These are phyloP conservation scores for Ceratocystis colombiana DNA, from an alignment of 2,329 filamentous ascomycete genomes.

Conservation along the genomic window DNA sequence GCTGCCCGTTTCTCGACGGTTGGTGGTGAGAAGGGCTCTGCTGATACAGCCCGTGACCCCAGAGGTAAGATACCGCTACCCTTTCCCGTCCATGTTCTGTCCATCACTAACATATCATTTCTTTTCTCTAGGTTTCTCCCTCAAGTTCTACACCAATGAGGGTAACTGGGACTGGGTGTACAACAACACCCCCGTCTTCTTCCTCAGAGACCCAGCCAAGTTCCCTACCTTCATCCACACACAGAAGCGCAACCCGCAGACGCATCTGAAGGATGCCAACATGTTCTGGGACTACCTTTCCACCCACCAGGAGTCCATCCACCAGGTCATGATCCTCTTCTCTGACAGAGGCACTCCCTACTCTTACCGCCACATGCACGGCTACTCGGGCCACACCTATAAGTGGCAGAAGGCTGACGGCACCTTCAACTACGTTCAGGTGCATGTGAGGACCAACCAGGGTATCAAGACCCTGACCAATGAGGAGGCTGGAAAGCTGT, in stretches of 20 bases:
- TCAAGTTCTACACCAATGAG: slow-evolving; percentile 62
- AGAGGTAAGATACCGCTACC: slow-evolving; percentile 38
- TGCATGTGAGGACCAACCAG: slow-evolving; percentile 54
- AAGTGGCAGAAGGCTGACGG: slow-evolving; percentile 58
- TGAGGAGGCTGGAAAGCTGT: slow-evolving; percentile 45
- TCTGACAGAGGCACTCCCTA: slow-evolving; percentile 56
- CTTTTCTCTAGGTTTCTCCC: slow-evolving; percentile 44
- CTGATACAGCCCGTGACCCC: slow-evolving; percentile 62
- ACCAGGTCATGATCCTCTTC: slow-evolving; percentile 57
- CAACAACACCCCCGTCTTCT: slow-evolving; percentile 71
- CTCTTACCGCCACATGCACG: slow-evolving; percentile 57
- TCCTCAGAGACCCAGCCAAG: slow-evolving; percentile 62
- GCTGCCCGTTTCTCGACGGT: slow-evolving; percentile 65
- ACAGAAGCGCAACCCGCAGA: slow-evolving; percentile 65
- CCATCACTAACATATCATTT: background rate
- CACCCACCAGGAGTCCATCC: slow-evolving; percentile 51
- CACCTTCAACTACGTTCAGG: slow-evolving; percentile 54
- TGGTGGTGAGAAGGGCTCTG: slow-evolving; percentile 60
- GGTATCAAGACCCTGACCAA: slow-evolving; percentile 51
- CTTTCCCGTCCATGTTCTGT: background rate
- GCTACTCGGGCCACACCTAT: slow-evolving; percentile 56
- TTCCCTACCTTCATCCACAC: slow-evolving; percentile 69
- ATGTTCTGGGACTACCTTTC: slow-evolving; percentile 44
- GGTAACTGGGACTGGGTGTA: slow-evolving; percentile 65
- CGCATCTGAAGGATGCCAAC: slow-evolving; percentile 58